Percentiles rank a stretch among this genome's conserved stretches.
Evolutionary conservation across 75 land plant species (phyloP).

Genomic region (Picea glauca): DNA sequence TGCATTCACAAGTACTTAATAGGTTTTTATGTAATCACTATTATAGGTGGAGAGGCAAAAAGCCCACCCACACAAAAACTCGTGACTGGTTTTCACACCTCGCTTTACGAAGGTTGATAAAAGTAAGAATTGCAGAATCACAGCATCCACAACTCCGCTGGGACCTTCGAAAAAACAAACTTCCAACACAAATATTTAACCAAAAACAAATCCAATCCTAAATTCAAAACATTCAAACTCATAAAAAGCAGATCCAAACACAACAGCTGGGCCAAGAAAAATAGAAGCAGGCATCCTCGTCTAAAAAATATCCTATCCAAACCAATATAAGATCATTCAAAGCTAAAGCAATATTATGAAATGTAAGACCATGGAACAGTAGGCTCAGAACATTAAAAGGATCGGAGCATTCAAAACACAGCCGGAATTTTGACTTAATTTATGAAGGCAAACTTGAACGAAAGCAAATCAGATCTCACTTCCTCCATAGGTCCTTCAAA

Average conservation of each 20-base stretch:
- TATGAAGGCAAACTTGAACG: constrained; percentile 8
- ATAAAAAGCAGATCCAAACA: background rate
- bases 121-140: background rate
- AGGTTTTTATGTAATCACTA: background rate
- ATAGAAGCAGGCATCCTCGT: too few relatives aligned
- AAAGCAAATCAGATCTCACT: constrained; percentile 3
- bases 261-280: background rate
- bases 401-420: background rate
- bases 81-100: constrained; percentile 3
- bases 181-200: background rate
- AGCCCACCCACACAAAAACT: background rate
- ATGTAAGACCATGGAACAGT: background rate
- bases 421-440: background rate
- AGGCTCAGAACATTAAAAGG: background rate
- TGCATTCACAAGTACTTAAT: background rate
- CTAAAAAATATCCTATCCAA: too few relatives aligned
- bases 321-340: too few relatives aligned
- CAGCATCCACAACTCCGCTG: background rate
- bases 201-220: background rate
- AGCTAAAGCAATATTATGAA: too few relatives aligned
- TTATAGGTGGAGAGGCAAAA: background rate
- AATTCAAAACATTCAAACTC: background rate
- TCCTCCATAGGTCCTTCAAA: constrained; percentile 10
- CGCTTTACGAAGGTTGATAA: background rate
- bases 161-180: background rate